Evolutionary conservation across 2,329 filamentous ascomycete species (phyloP).

Genomic region (Alternaria angustiovoidea): DNA sequence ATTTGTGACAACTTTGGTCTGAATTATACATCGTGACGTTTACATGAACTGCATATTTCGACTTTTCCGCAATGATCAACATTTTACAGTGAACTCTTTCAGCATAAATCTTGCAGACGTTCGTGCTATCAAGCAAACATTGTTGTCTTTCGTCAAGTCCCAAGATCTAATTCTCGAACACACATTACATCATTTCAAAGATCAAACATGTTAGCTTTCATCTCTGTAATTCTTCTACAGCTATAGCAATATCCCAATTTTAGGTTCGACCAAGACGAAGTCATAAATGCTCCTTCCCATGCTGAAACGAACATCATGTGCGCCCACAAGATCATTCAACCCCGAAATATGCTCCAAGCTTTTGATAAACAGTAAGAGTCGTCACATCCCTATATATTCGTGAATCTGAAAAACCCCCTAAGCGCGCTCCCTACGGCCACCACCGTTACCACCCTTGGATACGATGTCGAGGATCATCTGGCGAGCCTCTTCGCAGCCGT

Average conservation of each 20-base stretch:
- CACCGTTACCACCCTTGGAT: conserved; percentile 37
- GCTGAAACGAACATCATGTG: background rate
- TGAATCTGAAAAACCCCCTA: background rate
- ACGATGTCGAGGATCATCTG: conserved; percentile 89
- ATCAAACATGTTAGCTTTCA: background rate
- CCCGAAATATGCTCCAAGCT: conserved; percentile 1
- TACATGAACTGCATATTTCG: background rate
- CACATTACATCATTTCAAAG: background rate
- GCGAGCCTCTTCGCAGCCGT: conserved; percentile 85
- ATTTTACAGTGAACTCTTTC: background rate
- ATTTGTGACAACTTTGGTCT: background rate
- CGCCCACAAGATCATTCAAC: background rate
- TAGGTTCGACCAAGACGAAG: conserved; percentile 1
- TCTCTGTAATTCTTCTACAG: background rate
- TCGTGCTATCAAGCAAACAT: background rate
- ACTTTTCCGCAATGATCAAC: background rate
- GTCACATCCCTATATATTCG: background rate
- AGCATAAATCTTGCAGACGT: background rate
- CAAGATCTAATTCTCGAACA: background rate
- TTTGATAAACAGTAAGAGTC: background rate
- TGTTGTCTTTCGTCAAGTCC: background rate
- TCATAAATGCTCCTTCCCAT: background rate
- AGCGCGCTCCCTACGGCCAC: conserved; percentile 31
- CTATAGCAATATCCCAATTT: background rate
- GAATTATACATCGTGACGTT: background rate